A percentile compares a stretch with the other conserved stretches of the same genome.
phyloP scores from a whole-genome alignment of 2,329 filamentous ascomycete genomes.

The Bipolaris zeicola region DNA sequence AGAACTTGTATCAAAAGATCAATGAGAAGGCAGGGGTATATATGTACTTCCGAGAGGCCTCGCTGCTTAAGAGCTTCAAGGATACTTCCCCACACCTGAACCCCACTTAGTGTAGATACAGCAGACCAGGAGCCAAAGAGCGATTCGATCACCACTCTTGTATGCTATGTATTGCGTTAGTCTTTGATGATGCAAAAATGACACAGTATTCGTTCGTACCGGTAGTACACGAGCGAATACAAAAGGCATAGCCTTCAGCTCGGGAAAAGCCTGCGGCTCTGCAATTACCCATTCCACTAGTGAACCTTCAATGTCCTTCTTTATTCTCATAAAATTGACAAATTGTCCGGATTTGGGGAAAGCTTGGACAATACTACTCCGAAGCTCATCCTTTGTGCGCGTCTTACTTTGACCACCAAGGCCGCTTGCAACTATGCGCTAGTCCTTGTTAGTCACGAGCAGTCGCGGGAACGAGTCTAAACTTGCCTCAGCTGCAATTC shows the following conservation, averaged over 20 bases:
- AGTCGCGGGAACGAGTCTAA: background rate
- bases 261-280: conserved; percentile 8
- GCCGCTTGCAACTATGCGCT: background rate
- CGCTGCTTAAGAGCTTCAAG: background rate
- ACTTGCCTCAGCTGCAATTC: background rate
- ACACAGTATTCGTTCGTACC: conserved; percentile 10
- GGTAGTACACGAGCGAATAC: conserved; percentile 21
- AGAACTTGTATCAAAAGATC: background rate
- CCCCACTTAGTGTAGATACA: background rate
- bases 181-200: background rate
- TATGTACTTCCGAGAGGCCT: background rate
- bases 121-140: conserved; percentile 4
- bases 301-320: conserved; percentile 10
- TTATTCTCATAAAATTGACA: background rate
- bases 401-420: background rate
- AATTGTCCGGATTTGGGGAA: background rate
- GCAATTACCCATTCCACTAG: conserved; percentile 19
- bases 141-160: background rate
- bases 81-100: background rate
- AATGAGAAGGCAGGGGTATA: background rate
- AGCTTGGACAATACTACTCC: background rate
- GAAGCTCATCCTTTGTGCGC: background rate
- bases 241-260: conserved; percentile 7
- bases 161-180: background rate
- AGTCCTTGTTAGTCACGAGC: background rate